Evolutionary conservation across 2,329 filamentous ascomycete species (phyloP), one percentile per base, ranked within the genome.

Genomic region (Mollisiaceae sp.): DNA sequence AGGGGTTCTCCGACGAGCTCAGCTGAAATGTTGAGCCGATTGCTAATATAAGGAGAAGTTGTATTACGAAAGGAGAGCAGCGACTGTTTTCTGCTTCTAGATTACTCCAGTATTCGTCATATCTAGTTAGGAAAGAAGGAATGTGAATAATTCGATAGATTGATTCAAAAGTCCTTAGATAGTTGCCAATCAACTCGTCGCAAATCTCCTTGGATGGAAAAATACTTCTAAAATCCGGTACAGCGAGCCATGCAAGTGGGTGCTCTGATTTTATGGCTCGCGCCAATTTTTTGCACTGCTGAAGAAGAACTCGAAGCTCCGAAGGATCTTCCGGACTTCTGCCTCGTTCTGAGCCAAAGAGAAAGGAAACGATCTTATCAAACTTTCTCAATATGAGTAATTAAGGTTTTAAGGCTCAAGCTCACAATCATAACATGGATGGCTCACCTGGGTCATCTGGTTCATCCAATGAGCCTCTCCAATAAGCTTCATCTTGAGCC

Each of bases 1-100:
- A 32, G 27, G 27, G 27, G 3, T 32, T 32, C 3, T 32, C 27
- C 27, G 6, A 32, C 3, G 27, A 32, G 27, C 6, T 74, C 3
- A 71, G 69, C 2, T 73, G 73, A 27, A 79, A 65, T 6, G 47
- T 61, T 24, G 52, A 52, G 2, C 47, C 36, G n/a, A 61, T 55
- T n/a, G 35, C 47, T 32, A 55, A 32, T 12, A 61, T 36, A 18
- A 61, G 59, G 41, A 61, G 59, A 20, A 61, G 41, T 35, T 61
- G 54, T 11, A 61, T 32, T 32, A 47, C 11, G 47, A 35, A 24
- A 35, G 32, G 35, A 14, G 35, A 32, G n/a, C 41, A 1, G 47
- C 11, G 4, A 43, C 5, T 12, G 14, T 27, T 18, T 43, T 32
- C 27, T 32, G 27, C 27, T 32, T 6, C 47, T 11, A 35, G 59